Base-by-base conservation (phyloP, 345 rosid species). In the Clarkia xantiana region DNA sequence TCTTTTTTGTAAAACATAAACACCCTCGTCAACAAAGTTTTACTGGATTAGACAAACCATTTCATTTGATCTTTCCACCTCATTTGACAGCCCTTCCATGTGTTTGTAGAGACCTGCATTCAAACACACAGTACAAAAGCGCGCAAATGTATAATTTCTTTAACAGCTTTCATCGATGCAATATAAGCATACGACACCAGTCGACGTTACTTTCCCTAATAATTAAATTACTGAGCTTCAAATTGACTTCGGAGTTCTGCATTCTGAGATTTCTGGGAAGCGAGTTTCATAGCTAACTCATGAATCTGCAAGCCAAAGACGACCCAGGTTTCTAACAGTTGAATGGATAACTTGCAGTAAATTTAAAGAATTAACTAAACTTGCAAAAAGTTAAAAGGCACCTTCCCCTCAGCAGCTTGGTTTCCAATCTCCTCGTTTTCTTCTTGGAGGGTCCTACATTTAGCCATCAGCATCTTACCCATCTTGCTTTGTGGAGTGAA, bases 401-500 rank as follows among this genome's bases (percentile, higher is more conserved):
- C 96, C 94, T 84, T 85, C 65, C 99, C 99, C 72, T 87, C 99
- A 43, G 91, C 74, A 50, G 94, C 94, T 74, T 84, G 94, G 57
- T 73, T 76, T 55, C 96, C 99, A 59, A 93, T 84, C 73, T 93
- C 99, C 62, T 87, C 95, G 58, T 93, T 93, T 77, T 93, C 99
- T 69, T 87, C 99, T 63, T 76, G 90, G 63, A 84, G 60, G 44
- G 99, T 87, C 68, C 76, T 80, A 57, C 96, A 87, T 62, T 93
- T 93, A 11, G 87, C 86, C 94, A 93, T 80, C 62, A 93, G 79
- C 89, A 88, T 77, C 74, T 70, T 86, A 15, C 99, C 99, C 85
- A 71, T 84, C 77, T 80, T 80, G 76, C 96, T 80, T 60, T 75
- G 77, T 18, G 95, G 76, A 47, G 99, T 91, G 51, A 91, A 93